These are phyloP conservation scores for Capsicum baccatum DNA, from an alignment of 257 asterid genomes.

Conservation along the genomic window DNA sequence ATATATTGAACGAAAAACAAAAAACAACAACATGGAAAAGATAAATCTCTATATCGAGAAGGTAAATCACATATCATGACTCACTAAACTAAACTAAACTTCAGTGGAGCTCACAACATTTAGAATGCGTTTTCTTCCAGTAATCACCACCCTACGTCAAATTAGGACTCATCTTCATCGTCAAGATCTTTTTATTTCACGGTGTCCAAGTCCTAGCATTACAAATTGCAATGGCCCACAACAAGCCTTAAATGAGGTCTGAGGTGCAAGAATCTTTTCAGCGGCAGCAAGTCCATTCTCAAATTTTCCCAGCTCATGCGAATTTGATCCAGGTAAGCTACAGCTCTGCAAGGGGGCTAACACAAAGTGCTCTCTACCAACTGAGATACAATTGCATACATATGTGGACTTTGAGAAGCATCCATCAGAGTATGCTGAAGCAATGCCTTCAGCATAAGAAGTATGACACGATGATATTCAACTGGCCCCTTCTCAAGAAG, in stretches of 20 bases:
- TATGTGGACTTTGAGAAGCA: conserved; percentile 95
- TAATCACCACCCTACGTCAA: too few species aligned
- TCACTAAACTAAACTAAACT: too few species aligned
- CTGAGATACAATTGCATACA: conserved; percentile 96
- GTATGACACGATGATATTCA: conserved; percentile 93
- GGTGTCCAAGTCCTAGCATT: conserved; percentile 52
- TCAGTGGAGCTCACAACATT: too few species aligned
- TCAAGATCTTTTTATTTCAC: too few species aligned
- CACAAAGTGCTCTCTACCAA: conserved; percentile 95
- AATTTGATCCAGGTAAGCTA: conserved; percentile 89
- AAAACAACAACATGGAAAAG: too few species aligned
- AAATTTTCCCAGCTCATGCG: conserved; percentile 58
- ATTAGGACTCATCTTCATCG: too few species aligned
- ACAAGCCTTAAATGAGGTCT: conserved; percentile 89
- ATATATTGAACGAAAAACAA: too few species aligned
- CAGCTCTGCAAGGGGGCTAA: conserved; percentile 98
- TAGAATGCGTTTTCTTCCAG: too few species aligned
- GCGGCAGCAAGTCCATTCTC: conserved; percentile 73
- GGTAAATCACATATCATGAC: too few species aligned
- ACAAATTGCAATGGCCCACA: conserved; percentile 94
- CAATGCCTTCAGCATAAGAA: conserved; percentile 88
- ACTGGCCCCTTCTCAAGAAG: conserved; percentile 92
- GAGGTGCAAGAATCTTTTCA: conserved; percentile 81
- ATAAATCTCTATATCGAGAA: too few species aligned
- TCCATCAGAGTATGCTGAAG: conserved; percentile 98